Evolutionary conservation across 83 land plant genomes (phyloP).

Genomic region (Thuja plicata): DNA sequence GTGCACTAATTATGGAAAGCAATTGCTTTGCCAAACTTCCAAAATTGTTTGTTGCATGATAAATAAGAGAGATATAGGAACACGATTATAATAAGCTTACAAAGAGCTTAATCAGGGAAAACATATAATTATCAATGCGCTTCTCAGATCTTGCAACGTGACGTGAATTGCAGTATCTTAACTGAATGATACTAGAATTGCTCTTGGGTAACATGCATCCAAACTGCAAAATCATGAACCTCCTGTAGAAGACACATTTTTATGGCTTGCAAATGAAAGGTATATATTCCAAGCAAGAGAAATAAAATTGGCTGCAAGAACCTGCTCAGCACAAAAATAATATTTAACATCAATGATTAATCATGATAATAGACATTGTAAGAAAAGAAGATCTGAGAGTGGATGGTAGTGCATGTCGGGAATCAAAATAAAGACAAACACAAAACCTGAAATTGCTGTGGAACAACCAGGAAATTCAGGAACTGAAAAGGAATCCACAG

Average conservation of each 20-base stretch:
- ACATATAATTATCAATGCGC: background rate
- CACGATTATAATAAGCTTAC: background rate
- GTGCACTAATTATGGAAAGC: background rate
- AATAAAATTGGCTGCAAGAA: constrained; percentile 58
- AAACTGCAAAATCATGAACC: background rate
- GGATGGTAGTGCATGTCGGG: background rate
- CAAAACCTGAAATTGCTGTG: constrained; percentile 62
- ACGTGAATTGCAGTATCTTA: background rate
- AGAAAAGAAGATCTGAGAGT: background rate
- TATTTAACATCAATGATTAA: background rate
- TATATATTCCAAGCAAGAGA: constrained; percentile 62
- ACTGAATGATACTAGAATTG: background rate
- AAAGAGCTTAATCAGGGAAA: background rate
- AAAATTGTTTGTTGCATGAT: background rate
- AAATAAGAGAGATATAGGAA: background rate
- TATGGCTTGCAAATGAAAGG: constrained; percentile 56
- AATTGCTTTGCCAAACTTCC: background rate
- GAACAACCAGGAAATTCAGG: constrained; percentile 66
- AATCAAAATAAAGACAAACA: background rate
- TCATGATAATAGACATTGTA: background rate
- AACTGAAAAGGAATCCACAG: constrained; percentile 83
- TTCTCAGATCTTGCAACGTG: background rate
- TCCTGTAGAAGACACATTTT: background rate
- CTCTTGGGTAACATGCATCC: background rate
- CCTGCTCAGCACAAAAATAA: constrained; percentile 30